phyloP scores from a whole-genome alignment of 1,139 yeast species.

The Kluyveromyces sp. region DNA sequence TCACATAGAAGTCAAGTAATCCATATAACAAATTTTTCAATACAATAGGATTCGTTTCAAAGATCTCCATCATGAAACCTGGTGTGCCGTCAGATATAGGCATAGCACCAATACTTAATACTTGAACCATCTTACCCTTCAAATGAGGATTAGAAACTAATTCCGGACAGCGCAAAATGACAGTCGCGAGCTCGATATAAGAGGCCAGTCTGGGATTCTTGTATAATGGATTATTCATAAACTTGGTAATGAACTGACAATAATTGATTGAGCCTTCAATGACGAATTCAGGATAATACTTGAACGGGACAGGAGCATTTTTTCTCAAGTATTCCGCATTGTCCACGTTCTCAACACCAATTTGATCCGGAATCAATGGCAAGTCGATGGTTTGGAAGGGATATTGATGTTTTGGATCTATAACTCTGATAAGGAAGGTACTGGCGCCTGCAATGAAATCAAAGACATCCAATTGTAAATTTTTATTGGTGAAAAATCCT shows the following conservation, averaged over 20 bases:
- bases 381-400: conserved; percentile 51
- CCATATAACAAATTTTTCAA: conserved; percentile 68
- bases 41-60: conserved; percentile 58
- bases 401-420: conserved; percentile 62
- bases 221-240: conserved; percentile 52
- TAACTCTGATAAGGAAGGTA: conserved; percentile 59
- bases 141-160: conserved; percentile 87
- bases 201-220: conserved; percentile 45
- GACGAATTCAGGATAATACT: conserved; percentile 77
- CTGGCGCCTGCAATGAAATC: conserved; percentile 74
- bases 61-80: conserved; percentile 66
- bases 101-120: conserved; percentile 68
- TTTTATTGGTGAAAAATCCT: conserved; percentile 51
- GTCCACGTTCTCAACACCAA: conserved; percentile 55
- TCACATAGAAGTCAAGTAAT: conserved; percentile 81
- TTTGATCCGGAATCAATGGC: conserved; percentile 54
- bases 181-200: conserved; percentile 68
- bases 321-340: conserved; percentile 61
- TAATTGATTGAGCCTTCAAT: conserved; percentile 79
- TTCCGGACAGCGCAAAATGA: conserved; percentile 77
- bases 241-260: conserved; percentile 58
- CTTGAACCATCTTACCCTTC: conserved; percentile 76
- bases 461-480: conserved; percentile 57
- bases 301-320: conserved; percentile 70
- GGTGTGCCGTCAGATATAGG: conserved; percentile 51